Conservation (phyloP, 2,329 filamentous ascomycete genomes). For the Colletotrichum cordylinicola region DNA sequence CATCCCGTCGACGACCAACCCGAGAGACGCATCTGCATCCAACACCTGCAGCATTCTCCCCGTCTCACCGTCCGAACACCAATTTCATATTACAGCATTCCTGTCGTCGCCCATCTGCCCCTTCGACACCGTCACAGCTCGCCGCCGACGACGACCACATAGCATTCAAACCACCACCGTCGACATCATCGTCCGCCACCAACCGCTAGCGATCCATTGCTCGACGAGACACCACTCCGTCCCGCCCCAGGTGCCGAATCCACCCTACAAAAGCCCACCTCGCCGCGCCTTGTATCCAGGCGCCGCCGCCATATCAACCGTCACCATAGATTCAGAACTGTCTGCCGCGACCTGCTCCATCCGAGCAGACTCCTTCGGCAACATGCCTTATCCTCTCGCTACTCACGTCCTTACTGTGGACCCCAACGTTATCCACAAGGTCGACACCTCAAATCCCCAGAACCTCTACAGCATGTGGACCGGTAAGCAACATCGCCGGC, state of each 20-base stretch:
- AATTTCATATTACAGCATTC: conserved; percentile 4
- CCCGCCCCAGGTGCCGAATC: conserved; percentile 12
- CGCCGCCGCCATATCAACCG: conserved; percentile 24
- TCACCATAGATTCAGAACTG: conserved; percentile 26
- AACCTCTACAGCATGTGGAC: conserved; percentile 98
- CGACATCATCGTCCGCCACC: neutral
- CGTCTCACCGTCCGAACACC: neutral
- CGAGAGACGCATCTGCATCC: neutral
- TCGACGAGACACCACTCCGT: neutral
- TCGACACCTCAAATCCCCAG: conserved; percentile 91
- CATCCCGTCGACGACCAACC: neutral
- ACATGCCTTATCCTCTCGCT: conserved; percentile 84
- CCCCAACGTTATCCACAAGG: conserved; percentile 89
- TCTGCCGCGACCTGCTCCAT: conserved; percentile 34
- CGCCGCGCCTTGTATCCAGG: neutral
- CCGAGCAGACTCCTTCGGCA: conserved; percentile 41
- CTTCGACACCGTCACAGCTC: neutral
- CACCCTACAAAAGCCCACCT: neutral
- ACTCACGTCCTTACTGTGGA: conserved; percentile 91
- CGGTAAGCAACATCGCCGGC: conserved; percentile 62
- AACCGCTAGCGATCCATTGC: neutral
- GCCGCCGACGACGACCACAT: neutral
- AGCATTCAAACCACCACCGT: neutral
- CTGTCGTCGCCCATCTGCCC: neutral
- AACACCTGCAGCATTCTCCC: conserved; percentile 8